These are phyloP conservation scores for Lyophyllum decastes DNA, from an alignment of 768 basidiomycete species.

Conservation along the genomic window DNA sequence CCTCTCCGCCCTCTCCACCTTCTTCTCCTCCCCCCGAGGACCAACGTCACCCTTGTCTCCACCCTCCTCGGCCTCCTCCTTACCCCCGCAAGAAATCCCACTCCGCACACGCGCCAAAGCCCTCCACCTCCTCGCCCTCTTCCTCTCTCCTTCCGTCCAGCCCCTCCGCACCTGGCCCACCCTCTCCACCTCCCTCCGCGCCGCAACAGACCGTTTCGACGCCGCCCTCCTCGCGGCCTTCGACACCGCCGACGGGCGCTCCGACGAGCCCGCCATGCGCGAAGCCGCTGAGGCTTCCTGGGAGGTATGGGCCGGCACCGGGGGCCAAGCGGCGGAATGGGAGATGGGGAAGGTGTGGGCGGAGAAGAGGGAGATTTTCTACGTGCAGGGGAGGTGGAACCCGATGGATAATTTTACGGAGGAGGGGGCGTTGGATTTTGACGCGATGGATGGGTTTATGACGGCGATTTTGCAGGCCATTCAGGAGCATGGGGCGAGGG, in stretches of 20 bases:
- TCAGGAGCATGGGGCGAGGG: conserved; percentile 73
- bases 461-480: conserved; percentile 63
- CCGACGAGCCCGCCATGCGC: conserved; percentile 76
- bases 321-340: conserved; percentile 55
- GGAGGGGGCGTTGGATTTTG: conserved; percentile 75
- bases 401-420: conserved; percentile 80
- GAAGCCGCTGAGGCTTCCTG: conserved; percentile 84
- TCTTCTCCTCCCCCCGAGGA: conserved; percentile 25
- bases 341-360: conserved; percentile 96
- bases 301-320: conserved; percentile 60
- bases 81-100: conserved; percentile 24
- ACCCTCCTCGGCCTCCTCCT: conserved; percentile 1
- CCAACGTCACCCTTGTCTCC: conserved; percentile 1
- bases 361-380: conserved; percentile 93
- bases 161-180: conserved; percentile 71
- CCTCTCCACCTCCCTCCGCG: conserved; percentile 64
- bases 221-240: conserved; percentile 84
- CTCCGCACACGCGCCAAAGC: conserved; percentile 62
- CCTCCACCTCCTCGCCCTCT: conserved; percentile 72
- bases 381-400: conserved; percentile 79
- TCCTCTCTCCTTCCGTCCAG: conserved; percentile 69
- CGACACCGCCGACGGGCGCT: conserved; percentile 77
- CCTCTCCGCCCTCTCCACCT: conserved; percentile 55
- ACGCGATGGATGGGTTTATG: conserved; percentile 94
- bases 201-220: conserved; percentile 88